These are phyloP conservation scores for Ormosia emarginata DNA, from an alignment of 306 rosid genomes.

Conservation along the genomic window DNA sequence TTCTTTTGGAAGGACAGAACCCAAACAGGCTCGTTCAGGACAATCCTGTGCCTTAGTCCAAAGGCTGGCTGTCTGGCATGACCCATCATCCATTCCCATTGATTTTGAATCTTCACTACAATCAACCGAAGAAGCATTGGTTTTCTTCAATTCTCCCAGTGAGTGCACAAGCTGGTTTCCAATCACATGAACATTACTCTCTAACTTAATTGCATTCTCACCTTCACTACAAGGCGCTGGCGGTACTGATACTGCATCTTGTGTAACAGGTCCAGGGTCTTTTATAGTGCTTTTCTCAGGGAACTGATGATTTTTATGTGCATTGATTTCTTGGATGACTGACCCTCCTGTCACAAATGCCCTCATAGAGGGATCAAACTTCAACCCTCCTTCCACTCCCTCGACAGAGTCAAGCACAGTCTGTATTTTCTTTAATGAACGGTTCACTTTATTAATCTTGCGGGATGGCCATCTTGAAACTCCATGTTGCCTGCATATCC, in stretches of 20 bases:
- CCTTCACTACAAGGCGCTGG: conserved; percentile 13
- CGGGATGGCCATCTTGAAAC: conserved; percentile 95
- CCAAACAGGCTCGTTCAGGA: conserved; percentile 22
- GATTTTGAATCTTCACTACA: conserved; percentile 42
- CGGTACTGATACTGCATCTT: conserved; percentile 28
- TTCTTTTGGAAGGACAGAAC: conserved; percentile 28
- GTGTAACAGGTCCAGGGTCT: conserved; percentile 20
- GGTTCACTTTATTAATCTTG: conserved; percentile 80
- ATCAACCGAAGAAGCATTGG: conserved; percentile 16
- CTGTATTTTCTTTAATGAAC: conserved; percentile 72
- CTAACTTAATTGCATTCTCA: conserved; percentile 38
- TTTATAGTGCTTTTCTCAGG: conserved; percentile 36
- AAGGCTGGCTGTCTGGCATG: conserved; percentile 11
- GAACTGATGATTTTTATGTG: conserved; percentile 24
- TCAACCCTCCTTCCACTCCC: conserved; percentile 72
- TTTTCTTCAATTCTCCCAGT: conserved; percentile 22
- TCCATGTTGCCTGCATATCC: conserved; percentile 95
- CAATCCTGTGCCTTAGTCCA: conserved; percentile 7
- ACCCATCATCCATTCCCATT: conserved; percentile 29
- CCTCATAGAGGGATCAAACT: conserved; percentile 66
- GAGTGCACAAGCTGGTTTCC: background rate
- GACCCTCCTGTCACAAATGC: conserved; percentile 58
- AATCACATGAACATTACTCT: conserved; percentile 22
- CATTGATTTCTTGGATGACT: conserved; percentile 41
- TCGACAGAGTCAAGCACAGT: conserved; percentile 74